phyloP scores from a whole-genome alignment of 2,329 filamentous ascomycete species.

The Trichoderma harzianum region DNA sequence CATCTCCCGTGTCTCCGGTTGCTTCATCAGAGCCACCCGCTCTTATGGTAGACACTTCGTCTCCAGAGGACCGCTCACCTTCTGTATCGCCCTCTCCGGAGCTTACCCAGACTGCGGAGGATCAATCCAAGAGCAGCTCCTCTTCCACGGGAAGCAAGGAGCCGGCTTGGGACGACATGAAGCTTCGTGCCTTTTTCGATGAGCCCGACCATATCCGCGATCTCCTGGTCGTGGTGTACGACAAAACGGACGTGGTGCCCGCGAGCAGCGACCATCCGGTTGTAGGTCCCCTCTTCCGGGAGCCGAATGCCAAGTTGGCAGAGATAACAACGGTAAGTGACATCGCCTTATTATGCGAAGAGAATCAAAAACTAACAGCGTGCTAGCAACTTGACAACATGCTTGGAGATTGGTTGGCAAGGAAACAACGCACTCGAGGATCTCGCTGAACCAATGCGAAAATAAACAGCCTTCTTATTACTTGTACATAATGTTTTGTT shows the following conservation, averaged over 20 bases:
- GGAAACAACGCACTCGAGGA: conserved; percentile 61
- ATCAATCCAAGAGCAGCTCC: conserved; percentile 34
- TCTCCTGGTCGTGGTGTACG: conserved; percentile 85
- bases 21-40: conserved; percentile 56
- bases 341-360: neutral
- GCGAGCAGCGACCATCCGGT: conserved; percentile 83
- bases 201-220: conserved; percentile 86
- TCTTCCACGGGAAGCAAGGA: conserved; percentile 36
- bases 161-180: conserved; percentile 79
- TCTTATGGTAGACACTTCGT: conserved; percentile 68
- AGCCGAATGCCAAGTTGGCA: conserved; percentile 80
- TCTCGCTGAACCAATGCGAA: conserved; percentile 29
- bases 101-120: conserved; percentile 47
- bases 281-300: conserved; percentile 74
- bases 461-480: neutral
- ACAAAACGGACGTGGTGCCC: conserved; percentile 79
- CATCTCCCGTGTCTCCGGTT: conserved; percentile 25
- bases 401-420: conserved; percentile 76
- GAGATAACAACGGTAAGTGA: conserved; percentile 71
- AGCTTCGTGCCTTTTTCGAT: conserved; percentile 85
- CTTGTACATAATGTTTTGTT: conserved; percentile 12
- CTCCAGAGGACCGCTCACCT: conserved; percentile 63
- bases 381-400: conserved; percentile 77
- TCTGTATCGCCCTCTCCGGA: conserved; percentile 64
- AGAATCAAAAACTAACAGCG: conserved; percentile 20